phyloP scores from a whole-genome alignment of 306 rosid genomes.

The Vicia sativa region DNA sequence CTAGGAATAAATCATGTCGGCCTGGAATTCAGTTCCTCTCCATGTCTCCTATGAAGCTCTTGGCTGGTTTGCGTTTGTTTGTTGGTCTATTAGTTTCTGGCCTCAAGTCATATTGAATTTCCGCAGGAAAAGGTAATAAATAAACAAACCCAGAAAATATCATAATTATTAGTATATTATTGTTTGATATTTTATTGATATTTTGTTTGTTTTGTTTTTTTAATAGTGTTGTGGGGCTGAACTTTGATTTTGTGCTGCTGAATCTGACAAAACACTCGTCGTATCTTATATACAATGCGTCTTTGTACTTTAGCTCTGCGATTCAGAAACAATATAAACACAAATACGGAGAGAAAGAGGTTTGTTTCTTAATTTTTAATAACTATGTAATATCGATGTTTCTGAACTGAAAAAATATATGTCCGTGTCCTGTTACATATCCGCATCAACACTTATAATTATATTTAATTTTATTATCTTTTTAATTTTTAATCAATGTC shows the following conservation, averaged over 20 bases:
- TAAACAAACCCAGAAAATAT: background rate
- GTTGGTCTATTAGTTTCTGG: conserved; percentile 79
- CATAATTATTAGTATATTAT: background rate
- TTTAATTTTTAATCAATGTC: too few relatives aligned
- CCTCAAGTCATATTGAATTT: conserved; percentile 85
- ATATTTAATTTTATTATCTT: too few relatives aligned
- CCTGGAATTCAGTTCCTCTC: conserved; percentile 77
- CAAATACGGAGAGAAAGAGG: conserved; percentile 79
- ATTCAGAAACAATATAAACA: conserved; percentile 69
- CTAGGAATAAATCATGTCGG: conserved; percentile 47
- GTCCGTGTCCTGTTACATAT: too few relatives aligned
- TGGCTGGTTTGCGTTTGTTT: conserved; percentile 76
- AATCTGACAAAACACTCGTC: conserved; percentile 84
- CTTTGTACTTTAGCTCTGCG: conserved; percentile 73
- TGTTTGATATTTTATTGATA: background rate
- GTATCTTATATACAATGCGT: conserved; percentile 79
- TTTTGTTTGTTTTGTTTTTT: background rate
- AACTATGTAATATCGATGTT: background rate
- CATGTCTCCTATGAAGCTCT: conserved; percentile 64
- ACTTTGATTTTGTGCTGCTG: conserved; percentile 79
- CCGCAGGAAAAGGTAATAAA: conserved; percentile 69
- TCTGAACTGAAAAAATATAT: too few relatives aligned
- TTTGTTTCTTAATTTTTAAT: conserved; percentile 25
- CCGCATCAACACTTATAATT: too few relatives aligned
- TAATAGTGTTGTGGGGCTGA: conserved; percentile 85